Conservation (phyloP, 2,329 filamentous ascomycete genomes). For the Fusarium haematococcum region DNA sequence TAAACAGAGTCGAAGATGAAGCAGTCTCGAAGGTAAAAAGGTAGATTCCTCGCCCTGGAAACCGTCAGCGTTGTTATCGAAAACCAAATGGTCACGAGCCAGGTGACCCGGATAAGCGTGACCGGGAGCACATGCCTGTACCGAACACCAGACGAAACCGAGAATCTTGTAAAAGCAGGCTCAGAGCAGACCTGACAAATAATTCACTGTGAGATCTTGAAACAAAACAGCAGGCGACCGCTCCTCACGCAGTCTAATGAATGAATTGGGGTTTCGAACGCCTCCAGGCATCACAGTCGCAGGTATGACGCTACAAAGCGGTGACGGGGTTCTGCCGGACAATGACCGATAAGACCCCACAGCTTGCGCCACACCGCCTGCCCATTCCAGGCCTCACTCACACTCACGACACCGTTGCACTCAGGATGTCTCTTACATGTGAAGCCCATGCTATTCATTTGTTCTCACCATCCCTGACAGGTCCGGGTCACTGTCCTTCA, state of each 20-base stretch:
- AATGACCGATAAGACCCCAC: constrained; percentile 34
- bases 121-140: constrained; percentile 38
- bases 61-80: constrained; percentile 10
- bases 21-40: neutral
- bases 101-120: constrained; percentile 42
- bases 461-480: neutral
- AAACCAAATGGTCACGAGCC: constrained; percentile 34
- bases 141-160: neutral
- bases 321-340: constrained; percentile 43
- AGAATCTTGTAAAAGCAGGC: neutral
- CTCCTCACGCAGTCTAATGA: constrained; percentile 9
- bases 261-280: constrained; percentile 10
- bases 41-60: neutral
- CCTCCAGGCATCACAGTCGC: constrained; percentile 40
- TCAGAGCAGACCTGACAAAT: neutral
- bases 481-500: neutral
- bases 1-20: neutral
- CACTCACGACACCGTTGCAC: constrained; percentile 45
- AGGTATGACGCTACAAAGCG: constrained; percentile 45
- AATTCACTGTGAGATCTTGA: neutral
- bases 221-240: neutral
- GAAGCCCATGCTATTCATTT: constrained; percentile 1
- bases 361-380: constrained; percentile 38
- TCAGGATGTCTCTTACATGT: constrained; percentile 12
- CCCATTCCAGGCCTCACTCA: constrained; percentile 30